Evolutionary conservation across 257 asterid species (phyloP), one percentile per base, ranked within the genome.

Genomic region (Craterostigma plantagineum): DNA sequence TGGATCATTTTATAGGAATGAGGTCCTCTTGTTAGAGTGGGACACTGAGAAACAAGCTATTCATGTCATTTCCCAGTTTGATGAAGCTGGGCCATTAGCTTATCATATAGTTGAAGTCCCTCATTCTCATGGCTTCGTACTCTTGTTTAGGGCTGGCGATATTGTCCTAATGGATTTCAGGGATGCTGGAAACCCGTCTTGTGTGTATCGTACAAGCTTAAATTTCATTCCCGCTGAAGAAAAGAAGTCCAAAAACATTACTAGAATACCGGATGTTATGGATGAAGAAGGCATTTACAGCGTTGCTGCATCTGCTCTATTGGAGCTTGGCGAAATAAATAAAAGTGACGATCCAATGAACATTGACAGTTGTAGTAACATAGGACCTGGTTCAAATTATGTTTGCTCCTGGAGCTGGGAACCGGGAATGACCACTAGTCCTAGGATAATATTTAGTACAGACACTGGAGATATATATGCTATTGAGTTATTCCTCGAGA

Each of bases 361-460:
- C 33, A 63, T 87, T 46, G 98, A 87, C 67, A 77, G 59, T 56
- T 77, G 66, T 52, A 64, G 60, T 44, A 50, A 43, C 51, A 54
- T 63, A 45, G 75, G 68, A 56, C 83, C 90, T 39, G 87, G 91
- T 49, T 55, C 66, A 38, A 82, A 82, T 58, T 77, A 62, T 66
- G 71, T 74, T 18, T 82, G 95, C 65, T 74, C 98, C 8, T 87
- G 98, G 95, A 74, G 92, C 58, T 87, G 98, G 98, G 84, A 79
- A 63, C 90, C 93, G 46, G 73, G 70, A 52, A 58, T 27, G 18
- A 16, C 46, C 37, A 60, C 63, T 56, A 71, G 45, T 51, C 75
- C 72, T 53, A 72, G 83, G 71, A 62, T 87, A 76, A 67, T 87
- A 44, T 79, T 82, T 51, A 67, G 83, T 68, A 86, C 80, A 1